Percentiles rank a stretch among this genome's conserved stretches.
These are phyloP conservation scores for Aspergillus haitiensis DNA, from an alignment of 495 filamentous ascomycete species.

Conservation along the genomic window DNA sequence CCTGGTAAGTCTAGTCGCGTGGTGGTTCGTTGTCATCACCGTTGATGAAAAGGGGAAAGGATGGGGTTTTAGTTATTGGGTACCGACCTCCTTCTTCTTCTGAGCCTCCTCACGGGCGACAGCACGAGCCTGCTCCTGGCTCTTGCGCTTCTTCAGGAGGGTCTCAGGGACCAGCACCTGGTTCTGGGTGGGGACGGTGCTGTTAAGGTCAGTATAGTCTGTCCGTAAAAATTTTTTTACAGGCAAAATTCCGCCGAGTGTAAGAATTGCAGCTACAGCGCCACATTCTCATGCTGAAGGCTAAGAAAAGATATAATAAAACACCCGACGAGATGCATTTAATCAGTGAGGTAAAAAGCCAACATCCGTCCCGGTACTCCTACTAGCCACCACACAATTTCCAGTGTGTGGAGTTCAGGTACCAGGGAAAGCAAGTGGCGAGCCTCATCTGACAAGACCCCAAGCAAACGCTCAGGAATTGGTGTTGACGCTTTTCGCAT, in stretches of 20 bases:
- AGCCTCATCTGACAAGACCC: conserved; percentile 81
- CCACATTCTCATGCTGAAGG: conserved; percentile 83
- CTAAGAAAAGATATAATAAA: conserved; percentile 33
- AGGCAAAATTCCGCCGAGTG: conserved; percentile 73
- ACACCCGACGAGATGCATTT: conserved; percentile 81
- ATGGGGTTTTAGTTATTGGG: conserved; percentile 13
- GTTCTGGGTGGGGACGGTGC: conserved; percentile 82
- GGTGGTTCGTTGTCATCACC: conserved; percentile 76
- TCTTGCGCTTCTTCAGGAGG: conserved; percentile 99
- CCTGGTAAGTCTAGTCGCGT: conserved; percentile 81
- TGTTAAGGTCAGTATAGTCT: conserved; percentile 72
- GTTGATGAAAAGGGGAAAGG: conserved; percentile 30
- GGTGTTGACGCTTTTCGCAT: conserved; percentile 46
- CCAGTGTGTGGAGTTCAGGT: conserved; percentile 29
- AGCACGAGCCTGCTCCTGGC: conserved; percentile 95
- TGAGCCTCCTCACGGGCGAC: conserved; percentile 74
- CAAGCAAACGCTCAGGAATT: conserved; percentile 62
- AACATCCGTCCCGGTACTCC: not conserved
- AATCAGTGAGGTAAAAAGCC: conserved; percentile 61
- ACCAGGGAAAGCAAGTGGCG: conserved; percentile 11
- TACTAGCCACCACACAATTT: conserved; percentile 36
- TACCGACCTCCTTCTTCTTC: conserved; percentile 87
- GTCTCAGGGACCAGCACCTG: conserved; percentile 96
- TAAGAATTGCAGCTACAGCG: conserved; percentile 82
- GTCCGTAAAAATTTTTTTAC: conserved; percentile 58